Conservation (phyloP, 139 green algal genomes). For the Picochlorum sp. region DNA sequence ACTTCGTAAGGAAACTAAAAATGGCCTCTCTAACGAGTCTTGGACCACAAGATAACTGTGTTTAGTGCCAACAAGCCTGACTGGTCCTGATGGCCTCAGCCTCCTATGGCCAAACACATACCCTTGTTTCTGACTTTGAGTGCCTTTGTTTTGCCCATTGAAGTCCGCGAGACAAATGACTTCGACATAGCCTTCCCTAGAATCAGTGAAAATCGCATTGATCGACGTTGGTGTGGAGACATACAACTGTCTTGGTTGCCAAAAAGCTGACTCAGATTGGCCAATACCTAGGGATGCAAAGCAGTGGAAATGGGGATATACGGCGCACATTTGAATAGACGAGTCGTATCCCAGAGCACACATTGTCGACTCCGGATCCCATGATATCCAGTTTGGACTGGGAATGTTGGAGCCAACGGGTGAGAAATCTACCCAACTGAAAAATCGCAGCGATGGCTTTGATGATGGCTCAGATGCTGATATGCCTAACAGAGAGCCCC, state of each 20-base stretch:
- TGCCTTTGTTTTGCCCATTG: constrained; percentile 17
- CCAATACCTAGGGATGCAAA: constrained; percentile 32
- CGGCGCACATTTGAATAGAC: constrained; percentile 30
- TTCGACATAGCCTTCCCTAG: constrained; percentile 24
- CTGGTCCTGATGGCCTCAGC: constrained; percentile 21
- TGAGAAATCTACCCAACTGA: constrained; percentile 26
- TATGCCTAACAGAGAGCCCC: constrained; percentile 26
- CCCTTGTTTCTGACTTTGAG: not conserved
- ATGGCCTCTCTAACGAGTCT: constrained; percentile 34
- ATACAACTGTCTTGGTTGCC: constrained; percentile 43
- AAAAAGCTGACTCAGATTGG: constrained; percentile 25
- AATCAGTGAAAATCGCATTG: constrained; percentile 32
- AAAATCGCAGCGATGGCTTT: constrained; percentile 22
- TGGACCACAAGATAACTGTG: constrained; percentile 33
- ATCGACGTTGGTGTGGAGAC: constrained; percentile 25
- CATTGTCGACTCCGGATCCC: constrained; percentile 42
- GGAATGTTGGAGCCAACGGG: constrained; percentile 22
- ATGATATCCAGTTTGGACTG: constrained; percentile 27
- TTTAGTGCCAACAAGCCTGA: constrained; percentile 19
- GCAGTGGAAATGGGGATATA: constrained; percentile 29
- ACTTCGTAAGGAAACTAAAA: constrained; percentile 38
- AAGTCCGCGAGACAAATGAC: constrained; percentile 18
- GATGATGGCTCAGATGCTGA: constrained; percentile 14
- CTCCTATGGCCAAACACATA: constrained; percentile 19
- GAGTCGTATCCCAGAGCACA: constrained; percentile 36